A percentile compares a stretch with the other conserved stretches of the same genome.
phyloP scores from a whole-genome alignment of 805 yeast species.

The Pichia pseudocactophila region DNA sequence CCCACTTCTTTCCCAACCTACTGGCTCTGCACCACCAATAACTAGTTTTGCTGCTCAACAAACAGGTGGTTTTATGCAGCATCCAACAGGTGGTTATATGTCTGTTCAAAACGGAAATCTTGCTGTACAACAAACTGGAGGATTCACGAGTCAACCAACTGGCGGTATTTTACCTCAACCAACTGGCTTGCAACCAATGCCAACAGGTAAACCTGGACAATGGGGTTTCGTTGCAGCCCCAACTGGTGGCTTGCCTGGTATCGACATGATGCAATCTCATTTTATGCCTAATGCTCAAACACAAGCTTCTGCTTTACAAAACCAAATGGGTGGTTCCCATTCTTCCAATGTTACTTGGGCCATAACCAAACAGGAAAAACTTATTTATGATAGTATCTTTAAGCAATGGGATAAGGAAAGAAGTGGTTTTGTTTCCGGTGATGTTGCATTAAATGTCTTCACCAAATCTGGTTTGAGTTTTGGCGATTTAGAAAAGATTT shows the following conservation, averaged over 20 bases:
- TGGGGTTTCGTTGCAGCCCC: constrained; percentile 72
- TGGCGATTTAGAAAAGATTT: constrained; percentile 77
- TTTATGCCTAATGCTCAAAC: constrained; percentile 46
- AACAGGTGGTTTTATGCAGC: constrained; percentile 29
- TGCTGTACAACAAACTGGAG: constrained; percentile 24
- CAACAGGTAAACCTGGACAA: constrained; percentile 61
- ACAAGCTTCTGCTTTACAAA: constrained; percentile 22
- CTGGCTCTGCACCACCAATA: constrained; percentile 32
- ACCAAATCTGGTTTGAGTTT: constrained; percentile 86
- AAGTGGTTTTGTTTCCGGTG: constrained; percentile 68
- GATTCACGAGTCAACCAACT: constrained; percentile 19
- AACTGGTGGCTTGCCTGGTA: constrained; percentile 62
- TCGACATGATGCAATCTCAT: constrained; percentile 57
- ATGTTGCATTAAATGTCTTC: constrained; percentile 75
- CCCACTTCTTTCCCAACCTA: constrained; percentile 40
- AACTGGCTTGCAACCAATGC: constrained; percentile 43
- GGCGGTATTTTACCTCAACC: constrained; percentile 34
- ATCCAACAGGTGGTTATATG: constrained; percentile 14
- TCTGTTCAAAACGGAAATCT: neutral
- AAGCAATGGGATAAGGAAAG: constrained; percentile 71
- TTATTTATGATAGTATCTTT: constrained; percentile 79
- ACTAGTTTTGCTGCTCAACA: constrained; percentile 27
- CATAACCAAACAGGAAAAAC: constrained; percentile 80
- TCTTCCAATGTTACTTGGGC: constrained; percentile 64
- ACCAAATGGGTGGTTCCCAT: constrained; percentile 23